A percentile compares a stretch with the other conserved stretches of the same genome.
Evolutionary conservation across 306 rosid species (phyloP).

Genomic region (Adenanthera pavonina): DNA sequence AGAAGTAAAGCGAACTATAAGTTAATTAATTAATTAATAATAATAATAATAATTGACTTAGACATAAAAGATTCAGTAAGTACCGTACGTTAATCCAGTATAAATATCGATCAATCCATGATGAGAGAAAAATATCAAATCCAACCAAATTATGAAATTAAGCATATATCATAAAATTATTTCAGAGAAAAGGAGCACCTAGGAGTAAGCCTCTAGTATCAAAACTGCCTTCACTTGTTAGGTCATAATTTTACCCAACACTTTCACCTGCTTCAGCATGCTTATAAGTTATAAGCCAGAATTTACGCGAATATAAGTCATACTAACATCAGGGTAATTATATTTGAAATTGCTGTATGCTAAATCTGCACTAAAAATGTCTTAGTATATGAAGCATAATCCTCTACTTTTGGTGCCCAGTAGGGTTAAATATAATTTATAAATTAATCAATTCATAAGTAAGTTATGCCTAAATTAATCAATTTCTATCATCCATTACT

Average conservation of each 20-base stretch:
- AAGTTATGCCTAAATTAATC: background rate
- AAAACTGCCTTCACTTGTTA: background rate
- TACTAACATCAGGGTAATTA: background rate
- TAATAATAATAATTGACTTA: conserved; percentile 28
- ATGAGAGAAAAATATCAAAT: background rate
- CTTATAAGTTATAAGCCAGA: background rate
- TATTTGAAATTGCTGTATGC: background rate
- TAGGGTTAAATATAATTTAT: background rate
- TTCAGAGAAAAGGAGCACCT: conserved; percentile 1
- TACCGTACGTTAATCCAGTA: conserved; percentile 8
- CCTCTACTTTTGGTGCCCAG: conserved; percentile 3
- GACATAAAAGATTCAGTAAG: conserved; percentile 10
- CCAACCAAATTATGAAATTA: conserved; percentile 8
- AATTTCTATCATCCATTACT: conserved; percentile 2
- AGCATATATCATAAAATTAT: background rate
- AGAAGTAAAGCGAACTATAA: conserved; percentile 25
- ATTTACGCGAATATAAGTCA: background rate
- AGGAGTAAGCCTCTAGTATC: background rate
- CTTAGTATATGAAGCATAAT: conserved; percentile 10
- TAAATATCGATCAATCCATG: conserved; percentile 1
- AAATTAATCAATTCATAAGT: background rate
- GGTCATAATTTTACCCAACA: conserved; percentile 14
- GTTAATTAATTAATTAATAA: background rate
- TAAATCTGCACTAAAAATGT: background rate
- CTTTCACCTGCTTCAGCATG: background rate